Evolutionary conservation across 2,329 filamentous ascomycete species (phyloP), one percentile per base, ranked within the genome.

Genomic region (Aureobasidium sp.): DNA sequence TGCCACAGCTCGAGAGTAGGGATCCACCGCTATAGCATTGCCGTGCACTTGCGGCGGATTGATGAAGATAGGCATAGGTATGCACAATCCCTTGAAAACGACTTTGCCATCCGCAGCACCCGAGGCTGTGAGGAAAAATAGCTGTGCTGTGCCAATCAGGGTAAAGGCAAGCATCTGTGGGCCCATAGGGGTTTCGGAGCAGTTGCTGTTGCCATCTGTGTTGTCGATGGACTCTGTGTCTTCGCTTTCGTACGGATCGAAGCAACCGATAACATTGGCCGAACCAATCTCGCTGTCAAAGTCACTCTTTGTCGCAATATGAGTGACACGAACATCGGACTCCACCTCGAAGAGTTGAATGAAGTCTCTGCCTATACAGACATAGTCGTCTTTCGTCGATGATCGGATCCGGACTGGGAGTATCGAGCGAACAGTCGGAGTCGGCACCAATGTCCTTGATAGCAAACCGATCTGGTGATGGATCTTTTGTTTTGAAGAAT

Each of bases 91-190:
- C 11, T 42, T 77, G 67, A 95, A 93, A 22, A 82, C 79, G 44
- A 81, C 75, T 7, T 72, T 71, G 6, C 79, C 80, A 63, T 78
- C 73, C 1, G 68, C 66, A 0, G 68, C 68, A 33, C 77, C 74
- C 37, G 74, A 76, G 50, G 91, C 79, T 72, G 88, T 93, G 27
- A 97, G 75, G 67, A 97, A 96, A 27, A 93, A 80, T 56, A 90
- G 77, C 63, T 90, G 85, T 40, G 86, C 85, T 3, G 39, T 47
- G 17, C 83, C 84, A 65, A 89, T 86, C 9, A 97, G 80, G 24
- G 90, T 85, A 17, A 97, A 76, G 4, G 94, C 81, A 17, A 97
- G 77, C 27, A 92, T 78, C 70, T 97, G 91, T n/a, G 90, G 88
- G 14, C 92, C 90, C 27, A 40, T 72, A 22, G 61, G 45, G 54